Conservation (phyloP, 2,329 filamentous ascomycete species). For the Xylariaceae sp. region DNA sequence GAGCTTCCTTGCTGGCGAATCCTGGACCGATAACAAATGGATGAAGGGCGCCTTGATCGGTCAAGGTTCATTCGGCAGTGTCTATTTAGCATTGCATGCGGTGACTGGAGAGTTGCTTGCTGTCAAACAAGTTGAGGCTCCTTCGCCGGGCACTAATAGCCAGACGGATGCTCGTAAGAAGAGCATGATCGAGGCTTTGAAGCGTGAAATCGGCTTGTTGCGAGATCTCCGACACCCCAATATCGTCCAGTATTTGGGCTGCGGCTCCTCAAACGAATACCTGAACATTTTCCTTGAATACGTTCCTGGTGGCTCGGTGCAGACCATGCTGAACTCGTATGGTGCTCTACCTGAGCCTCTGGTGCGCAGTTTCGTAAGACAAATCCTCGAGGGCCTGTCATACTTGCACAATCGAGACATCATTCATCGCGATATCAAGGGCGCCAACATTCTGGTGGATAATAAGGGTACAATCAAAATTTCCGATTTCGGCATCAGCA, state of each 20-base stretch:
- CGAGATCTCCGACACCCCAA: conserved; percentile 93
- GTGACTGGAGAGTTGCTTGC: conserved; percentile 96
- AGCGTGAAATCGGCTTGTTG: conserved; percentile 90
- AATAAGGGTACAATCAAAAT: conserved; percentile 99
- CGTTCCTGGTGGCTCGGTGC: conserved; percentile 92
- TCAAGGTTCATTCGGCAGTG: conserved; percentile 92
- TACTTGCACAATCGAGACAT: conserved; percentile 94
- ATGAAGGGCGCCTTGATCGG: conserved; percentile 98
- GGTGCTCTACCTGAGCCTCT: conserved; percentile 89
- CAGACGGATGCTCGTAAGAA: conserved; percentile 88
- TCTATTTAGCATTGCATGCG: conserved; percentile 90
- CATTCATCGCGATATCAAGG: conserved; percentile 98
- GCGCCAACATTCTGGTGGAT: conserved; percentile 96
- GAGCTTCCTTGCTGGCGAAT: conserved; percentile 86
- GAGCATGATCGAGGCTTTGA: conserved; percentile 95
- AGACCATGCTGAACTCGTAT: conserved; percentile 98
- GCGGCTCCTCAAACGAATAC: conserved; percentile 81
- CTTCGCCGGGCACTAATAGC: conserved; percentile 69
- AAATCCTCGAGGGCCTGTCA: conserved; percentile 86
- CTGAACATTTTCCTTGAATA: conserved; percentile 99
- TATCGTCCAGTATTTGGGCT: conserved; percentile 96
- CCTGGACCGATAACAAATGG: conserved; percentile 96
- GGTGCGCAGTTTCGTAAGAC: conserved; percentile 92
- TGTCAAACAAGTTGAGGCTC: conserved; percentile 95
- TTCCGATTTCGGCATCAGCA: conserved; percentile 97